A percentile compares a stretch with the other conserved stretches of the same genome.
Evolutionary conservation across 306 rosid genomes (phyloP).

Genomic region (Cucumis hystrix): DNA sequence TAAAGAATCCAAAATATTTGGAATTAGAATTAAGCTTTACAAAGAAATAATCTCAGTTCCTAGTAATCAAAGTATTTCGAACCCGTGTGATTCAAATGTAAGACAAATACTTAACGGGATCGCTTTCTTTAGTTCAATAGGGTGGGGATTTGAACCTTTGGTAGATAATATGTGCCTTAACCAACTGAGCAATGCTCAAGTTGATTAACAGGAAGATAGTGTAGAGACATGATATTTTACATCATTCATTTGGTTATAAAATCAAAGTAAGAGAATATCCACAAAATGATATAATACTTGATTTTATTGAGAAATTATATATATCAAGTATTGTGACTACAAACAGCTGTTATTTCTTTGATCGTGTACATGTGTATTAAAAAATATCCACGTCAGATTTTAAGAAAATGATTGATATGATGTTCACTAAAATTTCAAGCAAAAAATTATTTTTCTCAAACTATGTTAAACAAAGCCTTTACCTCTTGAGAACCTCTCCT

Average conservation of each 20-base stretch:
- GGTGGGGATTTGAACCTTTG: too few species aligned
- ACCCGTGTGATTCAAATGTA: neutral
- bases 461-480: conserved; percentile 17
- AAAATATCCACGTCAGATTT: neutral
- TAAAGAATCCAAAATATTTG: neutral
- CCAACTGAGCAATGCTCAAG: neutral
- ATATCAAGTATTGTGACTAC: neutral
- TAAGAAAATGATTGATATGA: neutral
- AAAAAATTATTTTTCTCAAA: neutral
- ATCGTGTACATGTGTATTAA: neutral
- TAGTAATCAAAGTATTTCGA: neutral
- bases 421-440: neutral
- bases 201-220: neutral
- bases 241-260: neutral
- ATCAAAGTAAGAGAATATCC: neutral
- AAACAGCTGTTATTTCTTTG: neutral
- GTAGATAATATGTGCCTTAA: too few species aligned
- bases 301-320: neutral
- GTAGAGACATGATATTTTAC: neutral
- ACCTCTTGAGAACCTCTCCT: conserved; percentile 73
- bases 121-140: too few species aligned
- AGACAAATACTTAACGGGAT: neutral
- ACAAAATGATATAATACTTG: neutral
- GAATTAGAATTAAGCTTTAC: neutral
- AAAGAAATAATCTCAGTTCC: neutral